phyloP scores from a whole-genome alignment of 352 stramenopile genomes.

The Globisporangium takayamanum region DNA sequence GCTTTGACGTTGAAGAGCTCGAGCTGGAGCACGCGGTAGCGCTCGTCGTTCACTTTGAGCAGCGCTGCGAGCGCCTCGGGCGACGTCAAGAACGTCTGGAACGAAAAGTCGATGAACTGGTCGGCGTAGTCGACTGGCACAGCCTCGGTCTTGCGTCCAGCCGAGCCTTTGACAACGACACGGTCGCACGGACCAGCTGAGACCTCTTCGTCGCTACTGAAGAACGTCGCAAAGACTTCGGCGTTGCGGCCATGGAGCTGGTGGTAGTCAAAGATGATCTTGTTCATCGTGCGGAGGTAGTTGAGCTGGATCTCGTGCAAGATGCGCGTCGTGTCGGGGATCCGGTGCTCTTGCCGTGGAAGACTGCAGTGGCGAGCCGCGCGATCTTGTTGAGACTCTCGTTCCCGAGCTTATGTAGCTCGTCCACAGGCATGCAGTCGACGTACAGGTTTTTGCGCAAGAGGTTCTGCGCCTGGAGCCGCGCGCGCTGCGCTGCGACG shows the following conservation, averaged over 20 bases:
- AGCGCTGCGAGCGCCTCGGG: slow-evolving; percentile 63
- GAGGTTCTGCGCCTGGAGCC: slow-evolving; percentile 59
- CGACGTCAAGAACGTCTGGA: slow-evolving; percentile 81
- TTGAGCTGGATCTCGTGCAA: slow-evolving; percentile 88
- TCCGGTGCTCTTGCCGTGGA: slow-evolving; percentile 63
- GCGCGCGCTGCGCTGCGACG: slow-evolving; percentile 43
- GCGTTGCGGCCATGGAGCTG: slow-evolving; percentile 40
- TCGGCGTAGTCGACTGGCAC: slow-evolving; percentile 78
- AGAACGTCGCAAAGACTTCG: slow-evolving; percentile 55
- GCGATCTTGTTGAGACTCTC: slow-evolving; percentile 77
- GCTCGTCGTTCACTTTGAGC: slow-evolving; percentile 85
- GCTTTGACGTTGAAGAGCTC: slow-evolving; percentile 77
- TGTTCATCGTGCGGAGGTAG: slow-evolving; percentile 90
- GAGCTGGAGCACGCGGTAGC: slow-evolving; percentile 69
- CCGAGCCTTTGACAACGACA: slow-evolving; percentile 21
- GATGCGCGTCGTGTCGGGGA: slow-evolving; percentile 71
- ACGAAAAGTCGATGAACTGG: slow-evolving; percentile 84
- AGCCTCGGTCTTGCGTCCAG: slow-evolving; percentile 24
- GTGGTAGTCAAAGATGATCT: slow-evolving; percentile 86
- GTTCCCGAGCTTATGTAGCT: slow-evolving; percentile 75
- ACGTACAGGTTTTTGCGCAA: slow-evolving; percentile 79
- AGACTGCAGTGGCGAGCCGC: slow-evolving; percentile 48
- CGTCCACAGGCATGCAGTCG: slow-evolving; percentile 81
- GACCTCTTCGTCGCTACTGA: slow-evolving; percentile 38
- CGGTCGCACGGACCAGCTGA: slow-evolving; percentile 29